A percentile compares a stretch with the other conserved stretches of the same genome.
These are phyloP conservation scores for Pseudotsuga menziesii DNA, from an alignment of 75 land plant genomes.

Conservation along the genomic window DNA sequence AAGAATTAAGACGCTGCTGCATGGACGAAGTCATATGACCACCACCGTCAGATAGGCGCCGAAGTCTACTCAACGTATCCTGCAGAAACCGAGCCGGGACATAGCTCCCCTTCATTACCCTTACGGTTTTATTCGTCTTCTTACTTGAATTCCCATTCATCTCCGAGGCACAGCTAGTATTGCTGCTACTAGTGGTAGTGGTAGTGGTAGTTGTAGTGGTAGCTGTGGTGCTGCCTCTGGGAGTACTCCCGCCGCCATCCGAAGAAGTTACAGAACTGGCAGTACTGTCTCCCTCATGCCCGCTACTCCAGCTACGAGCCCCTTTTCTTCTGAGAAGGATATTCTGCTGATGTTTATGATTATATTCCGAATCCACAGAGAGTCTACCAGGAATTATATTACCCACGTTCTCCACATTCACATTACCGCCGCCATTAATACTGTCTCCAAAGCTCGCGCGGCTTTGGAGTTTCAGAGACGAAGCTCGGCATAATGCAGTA, in stretches of 20 bases:
- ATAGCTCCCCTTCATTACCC: background rate
- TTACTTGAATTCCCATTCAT: background rate
- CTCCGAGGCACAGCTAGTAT: background rate
- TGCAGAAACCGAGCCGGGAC: slow-evolving; percentile 7
- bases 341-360: no score
- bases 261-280: background rate
- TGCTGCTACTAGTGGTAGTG: background rate
- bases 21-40: background rate
- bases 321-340: no score
- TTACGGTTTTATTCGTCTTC: background rate
- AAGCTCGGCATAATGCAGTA: background rate
- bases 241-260: background rate
- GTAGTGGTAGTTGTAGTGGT: no score
- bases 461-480: background rate
- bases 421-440: background rate
- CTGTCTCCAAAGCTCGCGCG: background rate
- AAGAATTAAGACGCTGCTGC: no score
- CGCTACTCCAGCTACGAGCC: no score
- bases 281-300: no score
- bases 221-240: background rate
- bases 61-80: slow-evolving; percentile 1
- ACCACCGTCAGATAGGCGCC: background rate
- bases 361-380: background rate
- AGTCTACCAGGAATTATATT: background rate
- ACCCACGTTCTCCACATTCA: background rate